Base-by-base conservation (phyloP, 2,329 filamentous ascomycete species). In the Lomentospora prolificans region DNA sequence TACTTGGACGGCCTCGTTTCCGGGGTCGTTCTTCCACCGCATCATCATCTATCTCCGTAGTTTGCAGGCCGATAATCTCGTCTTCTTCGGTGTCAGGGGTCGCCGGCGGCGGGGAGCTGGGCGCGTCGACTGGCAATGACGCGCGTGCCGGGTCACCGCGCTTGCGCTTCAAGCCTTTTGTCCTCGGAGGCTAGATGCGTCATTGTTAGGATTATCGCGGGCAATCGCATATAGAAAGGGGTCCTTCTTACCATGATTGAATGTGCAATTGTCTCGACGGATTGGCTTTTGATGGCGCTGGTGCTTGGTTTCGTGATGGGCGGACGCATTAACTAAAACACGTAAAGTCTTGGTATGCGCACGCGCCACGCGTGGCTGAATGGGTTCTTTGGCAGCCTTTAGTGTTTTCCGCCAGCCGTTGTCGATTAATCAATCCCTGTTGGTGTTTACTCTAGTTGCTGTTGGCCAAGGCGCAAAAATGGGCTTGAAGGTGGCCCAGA, bases 141-240 rank as follows among this genome's bases (percentile, higher is more conserved):
- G 72, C 72, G 72, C 70, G 71, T 30, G 69, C 62, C 10, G 69
- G 70, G 41, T 70, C 67, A 55, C 71, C 71, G 64, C 73, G 73
- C 63, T 74, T 75, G 60, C 73, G 73, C 61, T 71, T 72, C 55
- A 66, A 67, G 27, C 62, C 63, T 30, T 66, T 60, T 55, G 65
- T 61, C 36, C 62, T 59, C 46, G 63, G 59, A 14, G 66, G 60
- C 64, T 67, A 39, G 3, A 22, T 60, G 56, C 12, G 60, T 12
- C 2, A 4, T 5, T 7, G 51, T 53, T 53, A 44, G 36, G 9
- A n/a, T 7, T 8, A 28, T 51, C 8, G 48, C 4, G 17, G 6
- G 22, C 10, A 10, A 8, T 24, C 2, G 12, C n/a, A 36, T 19
- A 10, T 22, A 14, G 3, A 14, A 12, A 14, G 30, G 10, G 28